phyloP scores from a whole-genome alignment of 2,329 filamentous ascomycete species.

The Phaeosphaeriaceae sp. region DNA sequence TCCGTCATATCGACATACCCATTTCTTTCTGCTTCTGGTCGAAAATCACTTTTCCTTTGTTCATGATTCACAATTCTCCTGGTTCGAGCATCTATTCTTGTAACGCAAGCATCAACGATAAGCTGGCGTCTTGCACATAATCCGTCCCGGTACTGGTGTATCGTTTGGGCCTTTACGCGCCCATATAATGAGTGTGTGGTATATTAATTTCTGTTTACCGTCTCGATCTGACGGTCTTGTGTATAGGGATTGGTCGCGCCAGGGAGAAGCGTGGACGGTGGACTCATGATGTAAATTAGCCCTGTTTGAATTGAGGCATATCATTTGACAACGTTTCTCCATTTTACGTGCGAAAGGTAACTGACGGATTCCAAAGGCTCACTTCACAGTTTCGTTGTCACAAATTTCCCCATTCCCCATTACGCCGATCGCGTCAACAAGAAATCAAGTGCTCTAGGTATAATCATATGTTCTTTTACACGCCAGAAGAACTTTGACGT shows the following conservation, averaged over 20 bases:
- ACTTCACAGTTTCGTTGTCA: too few relatives aligned
- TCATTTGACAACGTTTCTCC: not conserved
- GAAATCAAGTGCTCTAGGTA: too few relatives aligned
- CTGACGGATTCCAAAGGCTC: not conserved
- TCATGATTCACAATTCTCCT: not conserved
- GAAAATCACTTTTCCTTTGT: constrained; percentile 8
- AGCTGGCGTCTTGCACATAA: constrained; percentile 3
- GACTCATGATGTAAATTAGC: not conserved
- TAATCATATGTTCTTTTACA: too few relatives aligned
- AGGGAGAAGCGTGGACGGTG: not conserved
- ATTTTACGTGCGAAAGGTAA: not conserved
- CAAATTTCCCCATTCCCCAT: too few relatives aligned
- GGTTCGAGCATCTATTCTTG: constrained; percentile 1
- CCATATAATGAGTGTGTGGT: not conserved
- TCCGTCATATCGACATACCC: constrained; percentile 11
- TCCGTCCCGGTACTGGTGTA: not conserved
- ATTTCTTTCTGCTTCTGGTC: constrained; percentile 5
- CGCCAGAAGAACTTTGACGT: too few relatives aligned
- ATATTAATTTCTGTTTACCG: not conserved
- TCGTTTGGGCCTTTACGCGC: not conserved
- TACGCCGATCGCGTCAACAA: too few relatives aligned
- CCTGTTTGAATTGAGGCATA: not conserved
- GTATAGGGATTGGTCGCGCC: not conserved
- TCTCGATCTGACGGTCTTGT: not conserved
- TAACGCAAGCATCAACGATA: not conserved